Conservation (phyloP, 257 asterid genomes). For the Jaltomata sinuosa region DNA sequence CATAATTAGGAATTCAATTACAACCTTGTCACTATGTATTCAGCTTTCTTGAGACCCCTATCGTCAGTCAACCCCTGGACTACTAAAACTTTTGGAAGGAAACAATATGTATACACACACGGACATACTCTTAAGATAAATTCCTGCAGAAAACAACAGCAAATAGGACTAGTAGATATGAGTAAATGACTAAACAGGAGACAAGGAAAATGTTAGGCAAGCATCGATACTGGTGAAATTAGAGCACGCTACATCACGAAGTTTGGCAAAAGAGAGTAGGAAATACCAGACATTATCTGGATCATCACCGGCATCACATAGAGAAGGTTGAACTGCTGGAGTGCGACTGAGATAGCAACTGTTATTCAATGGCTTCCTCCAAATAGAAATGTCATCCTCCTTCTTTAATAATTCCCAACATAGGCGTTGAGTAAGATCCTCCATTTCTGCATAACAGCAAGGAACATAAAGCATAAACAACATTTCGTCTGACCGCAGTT, state of each 20-base stretch:
- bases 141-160: not conserved
- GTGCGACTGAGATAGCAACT: conserved; percentile 45
- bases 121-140: not conserved
- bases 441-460: conserved; percentile 34
- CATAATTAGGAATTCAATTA: not conserved
- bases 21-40: not conserved
- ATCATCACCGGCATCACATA: conserved; percentile 31
- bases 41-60: not conserved
- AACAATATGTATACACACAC: not conserved
- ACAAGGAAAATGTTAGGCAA: not conserved
- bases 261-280: not conserved
- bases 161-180: not conserved
- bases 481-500: not conserved
- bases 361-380: conserved; percentile 53
- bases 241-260: not conserved
- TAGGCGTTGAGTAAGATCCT: conserved; percentile 30
- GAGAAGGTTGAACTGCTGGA: conserved; percentile 23
- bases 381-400: conserved; percentile 37
- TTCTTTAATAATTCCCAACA: conserved; percentile 54
- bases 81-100: not conserved
- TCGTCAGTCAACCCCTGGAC: not conserved
- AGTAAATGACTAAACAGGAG: not conserved
- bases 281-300: conserved; percentile 55
- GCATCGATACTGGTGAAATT: not conserved
- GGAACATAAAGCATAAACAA: not conserved